phyloP scores from a whole-genome alignment of 2,329 filamentous ascomycete genomes.

The Cercospora canescens region DNA sequence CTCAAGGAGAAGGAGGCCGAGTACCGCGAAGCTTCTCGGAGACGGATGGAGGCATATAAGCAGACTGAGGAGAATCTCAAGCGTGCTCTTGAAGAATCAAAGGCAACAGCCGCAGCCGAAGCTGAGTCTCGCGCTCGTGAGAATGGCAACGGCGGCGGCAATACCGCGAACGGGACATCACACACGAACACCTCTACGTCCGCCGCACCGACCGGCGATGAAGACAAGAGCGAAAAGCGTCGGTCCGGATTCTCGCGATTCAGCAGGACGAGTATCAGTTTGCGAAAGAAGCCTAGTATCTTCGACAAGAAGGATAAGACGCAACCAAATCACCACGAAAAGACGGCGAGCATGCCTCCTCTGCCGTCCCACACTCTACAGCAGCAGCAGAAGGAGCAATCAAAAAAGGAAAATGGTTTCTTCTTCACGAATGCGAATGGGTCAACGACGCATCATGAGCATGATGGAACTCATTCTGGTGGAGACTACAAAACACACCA shows the following conservation, averaged over 20 bases:
- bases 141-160: constrained; percentile 24
- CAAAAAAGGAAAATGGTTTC: neutral
- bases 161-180: neutral
- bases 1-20: constrained; percentile 48
- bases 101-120: constrained; percentile 59
- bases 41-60: constrained; percentile 57
- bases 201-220: constrained; percentile 45
- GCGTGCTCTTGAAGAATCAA: constrained; percentile 66
- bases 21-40: constrained; percentile 35
- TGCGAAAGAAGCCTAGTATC: constrained; percentile 8
- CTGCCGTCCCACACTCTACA: constrained; percentile 17
- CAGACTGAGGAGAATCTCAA: constrained; percentile 64
- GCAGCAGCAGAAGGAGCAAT: neutral
- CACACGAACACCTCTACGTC: neutral
- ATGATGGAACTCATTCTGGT: neutral
- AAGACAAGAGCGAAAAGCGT: constrained; percentile 35
- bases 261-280: constrained; percentile 5
- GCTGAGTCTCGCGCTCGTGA: constrained; percentile 33
- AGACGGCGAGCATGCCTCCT: neutral
- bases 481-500: constrained; percentile 6
- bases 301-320: constrained; percentile 9
- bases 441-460: neutral
- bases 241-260: constrained; percentile 8
- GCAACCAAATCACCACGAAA: neutral
- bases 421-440: neutral